Percentiles rank a stretch among this genome's conserved stretches.
Evolutionary conservation across 1,139 yeast species (phyloP).

Genomic region (Saccharomycopsis hybrid): DNA sequence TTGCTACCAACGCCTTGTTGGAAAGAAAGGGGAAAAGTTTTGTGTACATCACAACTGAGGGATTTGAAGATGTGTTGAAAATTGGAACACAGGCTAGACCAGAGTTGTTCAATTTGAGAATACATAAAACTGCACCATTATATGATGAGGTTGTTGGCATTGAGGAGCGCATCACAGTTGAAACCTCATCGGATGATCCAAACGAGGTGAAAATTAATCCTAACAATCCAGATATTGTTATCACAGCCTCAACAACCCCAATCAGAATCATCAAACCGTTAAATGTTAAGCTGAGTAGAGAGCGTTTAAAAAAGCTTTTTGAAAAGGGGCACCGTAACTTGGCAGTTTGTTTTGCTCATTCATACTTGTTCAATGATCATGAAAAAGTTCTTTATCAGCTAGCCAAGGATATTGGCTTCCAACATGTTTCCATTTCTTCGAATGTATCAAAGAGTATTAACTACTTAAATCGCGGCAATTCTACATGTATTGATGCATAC

Average conservation of each 20-base stretch:
- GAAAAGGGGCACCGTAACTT: constrained; percentile 49
- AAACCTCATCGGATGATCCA: constrained; percentile 55
- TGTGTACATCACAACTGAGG: constrained; percentile 58
- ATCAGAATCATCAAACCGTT: constrained; percentile 29
- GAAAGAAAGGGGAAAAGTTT: constrained; percentile 50
- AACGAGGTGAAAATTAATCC: not conserved
- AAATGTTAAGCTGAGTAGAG: constrained; percentile 24
- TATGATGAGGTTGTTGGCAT: constrained; percentile 59
- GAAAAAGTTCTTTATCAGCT: constrained; percentile 49
- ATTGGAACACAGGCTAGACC: constrained; percentile 77
- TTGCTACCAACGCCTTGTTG: constrained; percentile 67
- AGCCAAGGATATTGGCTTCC: constrained; percentile 54
- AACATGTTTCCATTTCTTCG: constrained; percentile 56
- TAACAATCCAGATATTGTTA: constrained; percentile 29
- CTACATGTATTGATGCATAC: constrained; percentile 72
- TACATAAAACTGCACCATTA: constrained; percentile 48
- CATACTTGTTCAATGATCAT: constrained; percentile 63
- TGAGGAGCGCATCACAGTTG: constrained; percentile 67
- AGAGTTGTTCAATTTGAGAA: constrained; percentile 53
- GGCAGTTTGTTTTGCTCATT: constrained; percentile 62
- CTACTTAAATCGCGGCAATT: constrained; percentile 63
- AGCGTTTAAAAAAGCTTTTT: constrained; percentile 24
- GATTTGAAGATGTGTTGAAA: constrained; percentile 53
- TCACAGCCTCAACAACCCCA: constrained; percentile 26
- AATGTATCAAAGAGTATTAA: constrained; percentile 68